Conservation (phyloP, 2,329 filamentous ascomycete genomes). For the Neophaeococcomyces aloes region DNA sequence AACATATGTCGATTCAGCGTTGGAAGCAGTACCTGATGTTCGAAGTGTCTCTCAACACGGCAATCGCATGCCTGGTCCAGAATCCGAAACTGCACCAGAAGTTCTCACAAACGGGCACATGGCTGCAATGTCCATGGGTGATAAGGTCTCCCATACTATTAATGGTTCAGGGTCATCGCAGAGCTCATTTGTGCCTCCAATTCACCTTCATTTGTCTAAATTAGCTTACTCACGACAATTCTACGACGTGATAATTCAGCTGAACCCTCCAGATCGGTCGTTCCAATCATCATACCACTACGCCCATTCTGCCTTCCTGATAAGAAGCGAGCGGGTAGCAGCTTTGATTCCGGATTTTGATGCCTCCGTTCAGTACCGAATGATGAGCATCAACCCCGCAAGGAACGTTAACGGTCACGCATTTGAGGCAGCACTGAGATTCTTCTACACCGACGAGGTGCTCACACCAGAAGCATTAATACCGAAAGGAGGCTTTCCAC, state of each 20-base stretch:
- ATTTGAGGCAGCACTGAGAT: conserved; percentile 20
- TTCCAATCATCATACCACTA: conserved; percentile 15
- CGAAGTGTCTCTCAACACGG: not conserved
- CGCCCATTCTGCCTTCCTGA: conserved; percentile 15
- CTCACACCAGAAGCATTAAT: conserved; percentile 16
- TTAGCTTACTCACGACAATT: conserved; percentile 16
- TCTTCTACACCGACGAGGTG: conserved; percentile 21
- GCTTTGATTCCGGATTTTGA: conserved; percentile 12
- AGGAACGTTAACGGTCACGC: conserved; percentile 16
- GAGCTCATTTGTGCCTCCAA: not conserved
- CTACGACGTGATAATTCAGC: conserved; percentile 15
- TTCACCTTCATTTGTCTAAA: conserved; percentile 17
- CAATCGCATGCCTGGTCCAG: not conserved
- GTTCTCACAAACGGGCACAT: conserved; percentile 3
- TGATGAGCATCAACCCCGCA: conserved; percentile 18
- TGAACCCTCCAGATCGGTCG: conserved; percentile 10
- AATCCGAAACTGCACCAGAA: conserved; percentile 6
- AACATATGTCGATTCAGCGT: not conserved
- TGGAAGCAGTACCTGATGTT: conserved; percentile 4
- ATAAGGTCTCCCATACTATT: not conserved
- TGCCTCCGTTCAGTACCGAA: conserved; percentile 8
- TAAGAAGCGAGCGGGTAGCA: conserved; percentile 17
- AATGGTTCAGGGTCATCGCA: not conserved
- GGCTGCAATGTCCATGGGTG: not conserved
- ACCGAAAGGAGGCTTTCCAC: conserved; percentile 8